These are phyloP conservation scores for Ophiostoma perfectum DNA, from an alignment of 2,329 filamentous ascomycete genomes.

Conservation along the genomic window DNA sequence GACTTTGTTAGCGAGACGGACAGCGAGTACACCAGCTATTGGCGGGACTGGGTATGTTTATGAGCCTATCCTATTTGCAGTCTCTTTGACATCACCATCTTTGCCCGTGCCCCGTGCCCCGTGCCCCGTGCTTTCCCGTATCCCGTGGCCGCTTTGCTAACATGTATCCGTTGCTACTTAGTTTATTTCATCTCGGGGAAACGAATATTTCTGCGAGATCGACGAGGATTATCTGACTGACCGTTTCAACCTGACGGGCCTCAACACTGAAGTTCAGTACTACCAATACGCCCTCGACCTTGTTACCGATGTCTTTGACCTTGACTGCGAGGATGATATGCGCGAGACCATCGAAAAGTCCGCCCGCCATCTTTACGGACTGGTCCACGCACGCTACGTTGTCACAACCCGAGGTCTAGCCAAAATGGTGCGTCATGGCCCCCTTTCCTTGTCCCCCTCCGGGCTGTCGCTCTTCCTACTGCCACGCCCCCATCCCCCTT, in stretches of 20 bases:
- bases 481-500: too few relatives aligned
- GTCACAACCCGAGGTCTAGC: slow-evolving; percentile 88
- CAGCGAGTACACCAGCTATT: slow-evolving; percentile 98
- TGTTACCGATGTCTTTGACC: slow-evolving; percentile 95
- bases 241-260: slow-evolving; percentile 92
- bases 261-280: slow-evolving; percentile 96
- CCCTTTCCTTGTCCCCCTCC: background rate
- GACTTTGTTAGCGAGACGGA: slow-evolving; percentile 97
- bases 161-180: slow-evolving; percentile 35
- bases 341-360: slow-evolving; percentile 97
- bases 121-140: background rate
- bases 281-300: slow-evolving; percentile 98
- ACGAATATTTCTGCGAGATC: slow-evolving; percentile 99
- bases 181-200: slow-evolving; percentile 97
- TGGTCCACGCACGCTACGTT: slow-evolving; percentile 94
- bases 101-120: background rate
- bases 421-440: slow-evolving; percentile 65
- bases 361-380: slow-evolving; percentile 86
- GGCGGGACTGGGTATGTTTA: slow-evolving; percentile 91
- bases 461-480: too few relatives aligned
- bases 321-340: slow-evolving; percentile 98
- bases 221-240: slow-evolving; percentile 98
- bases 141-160: background rate
- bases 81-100: background rate
- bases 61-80: background rate